These are phyloP conservation scores for Microcyclospora tardicrescens DNA, from an alignment of 2,329 filamentous ascomycete species.

Conservation along the genomic window DNA sequence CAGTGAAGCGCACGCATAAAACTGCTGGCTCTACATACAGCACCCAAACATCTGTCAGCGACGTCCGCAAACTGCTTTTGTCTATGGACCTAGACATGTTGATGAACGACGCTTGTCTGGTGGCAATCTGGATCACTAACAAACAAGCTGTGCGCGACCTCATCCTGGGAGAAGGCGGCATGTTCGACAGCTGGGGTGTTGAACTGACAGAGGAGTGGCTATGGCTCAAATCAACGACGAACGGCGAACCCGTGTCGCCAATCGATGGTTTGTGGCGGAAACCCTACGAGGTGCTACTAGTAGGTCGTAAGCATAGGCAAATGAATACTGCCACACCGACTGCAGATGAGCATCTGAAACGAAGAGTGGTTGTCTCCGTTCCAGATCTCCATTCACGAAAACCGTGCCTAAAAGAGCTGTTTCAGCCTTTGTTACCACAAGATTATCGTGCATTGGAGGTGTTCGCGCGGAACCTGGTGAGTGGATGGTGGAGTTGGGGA, in stretches of 20 bases:
- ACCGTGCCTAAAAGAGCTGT: slow-evolving; percentile 52
- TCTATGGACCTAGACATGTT: slow-evolving; percentile 38
- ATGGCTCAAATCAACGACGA: slow-evolving; percentile 60
- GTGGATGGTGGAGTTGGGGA: slow-evolving; percentile 70
- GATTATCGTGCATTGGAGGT: slow-evolving; percentile 54
- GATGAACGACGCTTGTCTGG: slow-evolving; percentile 42
- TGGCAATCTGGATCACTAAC: slow-evolving; percentile 71
- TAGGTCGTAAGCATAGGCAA: slow-evolving; percentile 33
- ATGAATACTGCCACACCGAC: neutral
- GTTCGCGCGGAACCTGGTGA: slow-evolving; percentile 61
- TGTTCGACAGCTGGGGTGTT: slow-evolving; percentile 57
- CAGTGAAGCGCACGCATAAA: slow-evolving; percentile 48
- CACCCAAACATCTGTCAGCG: slow-evolving; percentile 30
- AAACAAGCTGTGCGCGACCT: slow-evolving; percentile 44
- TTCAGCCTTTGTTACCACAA: slow-evolving; percentile 40
- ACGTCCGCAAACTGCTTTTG: slow-evolving; percentile 30
- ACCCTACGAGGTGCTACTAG: slow-evolving; percentile 61
- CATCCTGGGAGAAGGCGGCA: slow-evolving; percentile 41
- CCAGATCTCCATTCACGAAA: slow-evolving; percentile 70
- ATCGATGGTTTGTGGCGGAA: slow-evolving; percentile 54
- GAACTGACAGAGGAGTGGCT: slow-evolving; percentile 57
- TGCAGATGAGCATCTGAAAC: slow-evolving; percentile 20
- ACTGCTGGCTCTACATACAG: slow-evolving; percentile 17
- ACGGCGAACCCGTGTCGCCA: slow-evolving; percentile 51
- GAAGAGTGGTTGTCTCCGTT: slow-evolving; percentile 53